These are phyloP conservation scores for Pestalotiopsis sp. DNA, from an alignment of 2,329 filamentous ascomycete species.

Conservation along the genomic window DNA sequence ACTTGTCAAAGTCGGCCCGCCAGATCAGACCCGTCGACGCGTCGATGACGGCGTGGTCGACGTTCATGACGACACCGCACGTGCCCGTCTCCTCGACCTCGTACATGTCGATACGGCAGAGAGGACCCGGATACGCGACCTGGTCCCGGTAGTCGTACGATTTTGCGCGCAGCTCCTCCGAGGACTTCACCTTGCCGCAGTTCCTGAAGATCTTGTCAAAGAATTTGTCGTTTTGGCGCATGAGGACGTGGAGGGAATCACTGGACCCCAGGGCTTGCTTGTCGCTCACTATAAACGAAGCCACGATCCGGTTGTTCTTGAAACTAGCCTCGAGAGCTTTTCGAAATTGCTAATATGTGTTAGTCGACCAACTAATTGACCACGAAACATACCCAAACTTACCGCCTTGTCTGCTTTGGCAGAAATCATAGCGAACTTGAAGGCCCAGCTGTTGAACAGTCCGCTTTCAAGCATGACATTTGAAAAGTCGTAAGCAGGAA, in stretches of 20 bases:
- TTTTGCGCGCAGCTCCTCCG: conserved; percentile 1
- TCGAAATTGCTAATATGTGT: conserved; percentile 1
- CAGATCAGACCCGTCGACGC: conserved; percentile 3
- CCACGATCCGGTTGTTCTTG: conserved; percentile 1
- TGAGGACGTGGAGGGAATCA: conserved; percentile 6
- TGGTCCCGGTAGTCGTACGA: conserved; percentile 2
- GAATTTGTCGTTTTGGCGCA: conserved; percentile 10
- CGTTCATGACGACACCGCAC: conserved; percentile 1
- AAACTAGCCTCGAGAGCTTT: conserved; percentile 1
- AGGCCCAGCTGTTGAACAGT: conserved; percentile 10
- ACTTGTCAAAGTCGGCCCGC: conserved; percentile 6
- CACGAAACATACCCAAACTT: background rate
- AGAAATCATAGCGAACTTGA: conserved; percentile 5
- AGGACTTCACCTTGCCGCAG: conserved; percentile 1
- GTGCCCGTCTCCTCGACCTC: conserved; percentile 11
- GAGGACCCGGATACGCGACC: conserved; percentile 3
- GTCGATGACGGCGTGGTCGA: conserved; percentile 12
- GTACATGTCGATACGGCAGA: conserved; percentile 1
- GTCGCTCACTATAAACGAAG: conserved; percentile 12
- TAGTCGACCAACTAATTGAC: background rate
- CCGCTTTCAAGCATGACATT: conserved; percentile 10
- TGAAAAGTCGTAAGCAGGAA: conserved; percentile 11
- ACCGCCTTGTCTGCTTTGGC: conserved; percentile 6
- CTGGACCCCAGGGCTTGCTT: background rate
- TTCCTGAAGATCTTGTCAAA: conserved; percentile 8